Evolutionary conservation across 768 basidiomycete species (phyloP), one percentile per base, ranked within the genome.

Genomic region (Phaffia australis): DNA sequence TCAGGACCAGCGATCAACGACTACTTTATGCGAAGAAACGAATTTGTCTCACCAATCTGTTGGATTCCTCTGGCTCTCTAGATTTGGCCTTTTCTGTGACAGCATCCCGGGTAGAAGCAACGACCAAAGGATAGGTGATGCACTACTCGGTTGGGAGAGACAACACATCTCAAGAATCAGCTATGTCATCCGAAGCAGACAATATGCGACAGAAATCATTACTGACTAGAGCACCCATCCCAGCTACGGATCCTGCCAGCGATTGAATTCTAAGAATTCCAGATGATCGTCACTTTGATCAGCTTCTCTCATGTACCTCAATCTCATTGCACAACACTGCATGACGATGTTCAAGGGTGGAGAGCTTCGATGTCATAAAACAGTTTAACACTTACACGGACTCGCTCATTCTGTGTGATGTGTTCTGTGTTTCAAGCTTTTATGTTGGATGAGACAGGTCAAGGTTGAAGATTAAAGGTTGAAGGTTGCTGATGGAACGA

Each of bases 91-190:
- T 88, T 0, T 87, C 86, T 71, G 89, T 86, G 4, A 98, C 89
- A 8, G 93, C 94, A 3, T 91, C 89, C 58, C 93, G 83, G 1
- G 94, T 98, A 9, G 89, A 93, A 51, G 98, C 78, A 75, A 91
- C 87, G 68, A 95, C 85, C 47, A 99, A 81, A 8, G 95, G 95
- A 74, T 76, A 76, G n/a, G 75, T 77, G 63, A 77, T 49, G 23
- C 72, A 76, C 77, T 78, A 64, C 19, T 42, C 35, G 11, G 11
- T 42, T 42, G 4, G 4, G 35, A 42, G 50, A 9, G 21, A 52
- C 19, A 1, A 19, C 25, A 8, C 29, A 56, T 32, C 46, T 59
- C 57, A 25, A 56, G n/a, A 21, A 1, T 35, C 11, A 55, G 19
- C 60, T 15, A 27, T 6, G 50, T 58, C 57, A 51, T 61, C 47